Conservation (phyloP, 2,329 filamentous ascomycete species). For the Aspergillus pseudotamarii region DNA sequence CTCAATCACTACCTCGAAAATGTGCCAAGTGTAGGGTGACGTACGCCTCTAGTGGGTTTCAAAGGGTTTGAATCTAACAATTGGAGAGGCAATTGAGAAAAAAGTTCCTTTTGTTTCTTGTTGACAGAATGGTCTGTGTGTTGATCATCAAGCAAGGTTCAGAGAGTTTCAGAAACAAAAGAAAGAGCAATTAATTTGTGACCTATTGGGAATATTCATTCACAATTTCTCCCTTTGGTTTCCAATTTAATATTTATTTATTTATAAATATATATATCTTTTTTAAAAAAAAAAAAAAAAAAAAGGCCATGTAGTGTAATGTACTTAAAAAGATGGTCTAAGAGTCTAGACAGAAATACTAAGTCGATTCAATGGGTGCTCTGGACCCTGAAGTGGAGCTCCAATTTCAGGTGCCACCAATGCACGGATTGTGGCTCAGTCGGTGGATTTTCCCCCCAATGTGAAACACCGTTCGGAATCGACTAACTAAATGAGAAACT, state of each 20-base stretch:
- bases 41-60: not conserved
- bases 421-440: not conserved
- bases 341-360: not conserved
- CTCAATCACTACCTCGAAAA: not conserved
- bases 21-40: constrained; percentile 7
- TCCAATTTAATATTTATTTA: too few species aligned
- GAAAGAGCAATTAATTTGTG: too few species aligned
- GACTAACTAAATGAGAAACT: not conserved
- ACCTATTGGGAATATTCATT: too few species aligned
- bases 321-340: not conserved
- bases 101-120: not conserved
- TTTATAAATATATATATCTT: too few species aligned
- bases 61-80: not conserved
- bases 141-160: too few species aligned
- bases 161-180: too few species aligned
- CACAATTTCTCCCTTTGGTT: too few species aligned
- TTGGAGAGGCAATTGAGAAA: not conserved
- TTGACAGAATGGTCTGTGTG: not conserved
- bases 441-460: not conserved
- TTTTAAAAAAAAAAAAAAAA: not conserved
- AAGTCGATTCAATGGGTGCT: not conserved
- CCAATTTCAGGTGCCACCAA: not conserved
- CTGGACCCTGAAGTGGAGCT: constrained; percentile 1
- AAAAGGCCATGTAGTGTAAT: not conserved
- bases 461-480: not conserved